Evolutionary conservation across 2,329 filamentous ascomycete genomes (phyloP).

Genomic region (Phialophora chinensis): DNA sequence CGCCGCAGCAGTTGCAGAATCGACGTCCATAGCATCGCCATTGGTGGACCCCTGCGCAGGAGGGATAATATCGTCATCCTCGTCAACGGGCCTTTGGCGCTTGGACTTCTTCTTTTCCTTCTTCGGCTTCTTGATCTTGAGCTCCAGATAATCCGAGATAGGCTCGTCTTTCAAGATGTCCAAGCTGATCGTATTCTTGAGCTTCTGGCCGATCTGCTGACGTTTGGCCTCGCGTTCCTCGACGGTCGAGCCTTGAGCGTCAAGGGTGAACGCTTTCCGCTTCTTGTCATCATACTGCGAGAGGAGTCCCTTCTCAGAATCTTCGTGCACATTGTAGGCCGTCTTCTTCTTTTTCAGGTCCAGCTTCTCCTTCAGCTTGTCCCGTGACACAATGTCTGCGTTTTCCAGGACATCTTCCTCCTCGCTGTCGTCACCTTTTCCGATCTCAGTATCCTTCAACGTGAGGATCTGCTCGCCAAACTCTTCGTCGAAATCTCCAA

Average conservation of each 20-base stretch:
- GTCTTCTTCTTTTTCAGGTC: constrained; percentile 88
- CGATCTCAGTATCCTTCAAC: constrained; percentile 87
- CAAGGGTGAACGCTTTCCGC: constrained; percentile 83
- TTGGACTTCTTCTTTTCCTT: constrained; percentile 80
- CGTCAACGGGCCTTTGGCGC: constrained; percentile 69
- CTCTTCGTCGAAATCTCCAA: constrained; percentile 74
- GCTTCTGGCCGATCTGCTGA: constrained; percentile 61
- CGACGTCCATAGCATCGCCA: constrained; percentile 75
- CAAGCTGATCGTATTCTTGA: constrained; percentile 75
- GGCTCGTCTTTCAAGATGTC: constrained; percentile 72
- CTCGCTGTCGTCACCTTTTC: constrained; percentile 69
- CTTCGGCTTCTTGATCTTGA: constrained; percentile 94
- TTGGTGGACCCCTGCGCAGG: constrained; percentile 43
- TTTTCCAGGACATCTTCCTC: constrained; percentile 81
- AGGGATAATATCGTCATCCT: constrained; percentile 62
- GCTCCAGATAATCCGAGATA: constrained; percentile 85
- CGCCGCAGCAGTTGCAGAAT: constrained; percentile 50
- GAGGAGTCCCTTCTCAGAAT: constrained; percentile 73
- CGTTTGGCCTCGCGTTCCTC: constrained; percentile 66
- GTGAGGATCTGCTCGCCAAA: constrained; percentile 79
- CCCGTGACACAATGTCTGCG: constrained; percentile 49
- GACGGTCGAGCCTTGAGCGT: constrained; percentile 73
- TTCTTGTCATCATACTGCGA: constrained; percentile 97
- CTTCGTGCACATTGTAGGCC: constrained; percentile 82
- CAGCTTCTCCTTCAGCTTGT: constrained; percentile 66